Conservation (phyloP, 768 basidiomycete genomes). For the Nidularia sp. region DNA sequence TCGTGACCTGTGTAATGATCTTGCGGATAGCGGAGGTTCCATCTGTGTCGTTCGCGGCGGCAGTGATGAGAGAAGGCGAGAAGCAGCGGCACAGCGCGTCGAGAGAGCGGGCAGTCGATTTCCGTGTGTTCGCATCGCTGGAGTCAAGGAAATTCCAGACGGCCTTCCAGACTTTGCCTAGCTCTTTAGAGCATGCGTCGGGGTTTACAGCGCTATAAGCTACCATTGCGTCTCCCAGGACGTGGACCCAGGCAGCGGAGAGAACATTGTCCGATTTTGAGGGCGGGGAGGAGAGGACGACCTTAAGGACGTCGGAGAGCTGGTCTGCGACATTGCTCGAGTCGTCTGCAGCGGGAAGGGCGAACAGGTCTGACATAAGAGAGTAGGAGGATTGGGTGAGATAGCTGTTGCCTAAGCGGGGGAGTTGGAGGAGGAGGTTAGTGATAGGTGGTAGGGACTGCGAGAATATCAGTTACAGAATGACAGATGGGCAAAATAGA, state of each 20-base stretch:
- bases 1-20: constrained; percentile 59
- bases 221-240: constrained; percentile 70
- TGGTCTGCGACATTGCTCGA: constrained; percentile 47
- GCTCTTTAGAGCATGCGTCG: constrained; percentile 45
- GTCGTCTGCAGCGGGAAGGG: constrained; percentile 45
- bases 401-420: constrained; percentile 85
- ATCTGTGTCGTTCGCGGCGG: constrained; percentile 44
- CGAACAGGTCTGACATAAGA: constrained; percentile 78
- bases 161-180: constrained; percentile 68
- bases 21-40: constrained; percentile 54
- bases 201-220: constrained; percentile 52
- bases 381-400: constrained; percentile 86
- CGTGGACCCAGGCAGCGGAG: constrained; percentile 73
- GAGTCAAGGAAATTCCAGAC: constrained; percentile 80
- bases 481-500: constrained; percentile 1
- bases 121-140: constrained; percentile 53
- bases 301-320: constrained; percentile 58
- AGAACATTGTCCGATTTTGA: constrained; percentile 63
- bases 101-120: constrained; percentile 61
- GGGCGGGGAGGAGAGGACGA: constrained; percentile 67
- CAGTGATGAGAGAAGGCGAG: constrained; percentile 52
- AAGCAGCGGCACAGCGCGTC: constrained; percentile 67
- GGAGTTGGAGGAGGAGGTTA: constrained; percentile 70
- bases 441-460: constrained; percentile 74
- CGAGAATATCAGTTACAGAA: background rate